Evolutionary conservation across 2,329 filamentous ascomycete species (phyloP).

Genomic region (Sporothrix luriei): DNA sequence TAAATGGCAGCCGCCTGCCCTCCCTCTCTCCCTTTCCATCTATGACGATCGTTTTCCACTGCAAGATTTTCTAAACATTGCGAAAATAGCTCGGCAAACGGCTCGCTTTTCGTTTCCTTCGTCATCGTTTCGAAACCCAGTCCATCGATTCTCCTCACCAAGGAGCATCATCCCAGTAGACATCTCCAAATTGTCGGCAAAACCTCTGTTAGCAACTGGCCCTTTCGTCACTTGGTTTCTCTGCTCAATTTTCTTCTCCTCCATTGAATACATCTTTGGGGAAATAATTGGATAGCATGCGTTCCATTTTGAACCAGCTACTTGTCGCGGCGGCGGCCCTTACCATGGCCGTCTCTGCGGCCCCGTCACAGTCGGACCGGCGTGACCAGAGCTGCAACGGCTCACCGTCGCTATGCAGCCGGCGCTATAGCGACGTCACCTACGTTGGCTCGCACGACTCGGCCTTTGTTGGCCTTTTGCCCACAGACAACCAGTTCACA

Average conservation of each 20-base stretch:
- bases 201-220: neutral
- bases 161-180: neutral
- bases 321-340: conserved; percentile 3
- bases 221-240: neutral
- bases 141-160: conserved; percentile 3
- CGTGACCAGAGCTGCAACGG: conserved; percentile 56
- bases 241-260: neutral
- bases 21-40: neutral
- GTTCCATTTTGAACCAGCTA: neutral
- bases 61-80: neutral
- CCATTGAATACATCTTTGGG: neutral
- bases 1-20: conserved; percentile 13
- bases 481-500: conserved; percentile 62
- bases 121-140: conserved; percentile 7
- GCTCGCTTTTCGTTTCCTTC: conserved; percentile 14
- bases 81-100: conserved; percentile 7
- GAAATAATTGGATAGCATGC: conserved; percentile 22
- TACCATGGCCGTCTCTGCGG: neutral
- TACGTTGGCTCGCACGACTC: conserved; percentile 67
- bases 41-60: neutral
- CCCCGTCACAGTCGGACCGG: neutral
- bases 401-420: conserved; percentile 56
- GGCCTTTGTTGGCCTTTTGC: conserved; percentile 61
- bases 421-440: conserved; percentile 62
- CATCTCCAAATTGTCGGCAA: conserved; percentile 15